These are phyloP conservation scores for Thalia dealbata DNA, from an alignment of 176 grass and related monocot species.

Conservation along the genomic window DNA sequence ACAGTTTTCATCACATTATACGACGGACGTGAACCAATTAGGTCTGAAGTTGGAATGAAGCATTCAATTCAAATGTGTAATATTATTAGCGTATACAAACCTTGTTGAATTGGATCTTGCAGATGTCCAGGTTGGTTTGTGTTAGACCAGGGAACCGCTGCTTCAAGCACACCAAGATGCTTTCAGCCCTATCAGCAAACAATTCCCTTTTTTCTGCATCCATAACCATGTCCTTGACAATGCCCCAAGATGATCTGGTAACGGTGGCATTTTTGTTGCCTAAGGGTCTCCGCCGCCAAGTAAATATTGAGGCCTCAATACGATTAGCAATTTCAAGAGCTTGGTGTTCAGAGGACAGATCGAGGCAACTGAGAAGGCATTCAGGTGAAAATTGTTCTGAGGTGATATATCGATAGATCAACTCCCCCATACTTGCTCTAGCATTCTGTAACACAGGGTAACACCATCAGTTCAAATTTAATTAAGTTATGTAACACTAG, in stretches of 20 bases:
- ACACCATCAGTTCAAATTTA: background rate
- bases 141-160: slow-evolving; percentile 81
- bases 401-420: slow-evolving; percentile 64
- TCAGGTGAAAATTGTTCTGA: slow-evolving; percentile 74
- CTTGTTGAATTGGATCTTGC: slow-evolving; percentile 97
- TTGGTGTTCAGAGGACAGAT: slow-evolving; percentile 68
- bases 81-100: slow-evolving; percentile 24
- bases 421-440: slow-evolving; percentile 58
- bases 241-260: slow-evolving; percentile 64
- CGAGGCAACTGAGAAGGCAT: slow-evolving; percentile 59
- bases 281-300: slow-evolving; percentile 50
- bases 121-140: slow-evolving; percentile 77
- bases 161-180: slow-evolving; percentile 64
- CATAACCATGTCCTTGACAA: slow-evolving; percentile 45
- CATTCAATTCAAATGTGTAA: slow-evolving; percentile 6
- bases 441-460: slow-evolving; percentile 34
- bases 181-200: slow-evolving; percentile 63
- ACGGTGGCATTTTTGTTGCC: slow-evolving; percentile 17
- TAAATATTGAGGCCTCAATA: slow-evolving; percentile 56
- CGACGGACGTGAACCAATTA: background rate
- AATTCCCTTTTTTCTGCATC: slow-evolving; percentile 75
- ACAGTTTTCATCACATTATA: background rate
- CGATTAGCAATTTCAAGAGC: slow-evolving; percentile 80
- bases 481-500: background rate
- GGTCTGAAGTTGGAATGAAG: background rate